Conservation (phyloP, 1,139 yeast species). For the Taphrina pruni region DNA sequence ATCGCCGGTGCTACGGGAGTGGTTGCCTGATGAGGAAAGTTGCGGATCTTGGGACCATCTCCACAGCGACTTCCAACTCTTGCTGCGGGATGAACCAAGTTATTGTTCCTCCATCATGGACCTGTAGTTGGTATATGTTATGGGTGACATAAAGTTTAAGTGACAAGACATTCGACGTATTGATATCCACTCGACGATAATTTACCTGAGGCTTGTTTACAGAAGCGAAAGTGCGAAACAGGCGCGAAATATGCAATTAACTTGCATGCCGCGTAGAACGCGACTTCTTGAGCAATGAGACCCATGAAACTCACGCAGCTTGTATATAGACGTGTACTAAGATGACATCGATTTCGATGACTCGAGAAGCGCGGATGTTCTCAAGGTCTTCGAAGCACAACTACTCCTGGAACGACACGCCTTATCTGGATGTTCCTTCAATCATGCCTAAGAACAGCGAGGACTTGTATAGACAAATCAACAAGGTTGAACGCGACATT, state of each 20-base stretch:
- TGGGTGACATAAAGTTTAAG: background rate
- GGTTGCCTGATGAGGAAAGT: background rate
- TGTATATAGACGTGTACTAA: too few species aligned
- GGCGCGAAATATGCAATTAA: background rate
- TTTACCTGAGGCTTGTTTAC: constrained; percentile 1
- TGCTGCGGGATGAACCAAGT: too few species aligned
- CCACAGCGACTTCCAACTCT: background rate
- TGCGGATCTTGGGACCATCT: background rate
- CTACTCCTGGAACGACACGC: background rate
- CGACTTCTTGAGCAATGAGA: too few species aligned
- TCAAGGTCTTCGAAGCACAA: background rate
- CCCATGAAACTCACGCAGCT: too few species aligned
- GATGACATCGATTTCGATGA: background rate
- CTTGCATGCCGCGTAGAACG: too few species aligned
- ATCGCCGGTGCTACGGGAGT: background rate
- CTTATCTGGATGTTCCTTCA: background rate
- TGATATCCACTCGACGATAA: background rate
- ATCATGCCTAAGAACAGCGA: background rate
- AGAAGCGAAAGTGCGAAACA: background rate
- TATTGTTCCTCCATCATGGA: too few species aligned
- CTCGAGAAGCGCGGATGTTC: constrained; percentile 8
- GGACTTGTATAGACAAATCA: constrained; percentile 17
- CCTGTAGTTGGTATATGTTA: background rate
- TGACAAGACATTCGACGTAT: too few species aligned
- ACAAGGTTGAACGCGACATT: constrained; percentile 20